Evolutionary conservation across 140 eudicot genomes (phyloP).

Genomic region (Erigeron philadelphicus): DNA sequence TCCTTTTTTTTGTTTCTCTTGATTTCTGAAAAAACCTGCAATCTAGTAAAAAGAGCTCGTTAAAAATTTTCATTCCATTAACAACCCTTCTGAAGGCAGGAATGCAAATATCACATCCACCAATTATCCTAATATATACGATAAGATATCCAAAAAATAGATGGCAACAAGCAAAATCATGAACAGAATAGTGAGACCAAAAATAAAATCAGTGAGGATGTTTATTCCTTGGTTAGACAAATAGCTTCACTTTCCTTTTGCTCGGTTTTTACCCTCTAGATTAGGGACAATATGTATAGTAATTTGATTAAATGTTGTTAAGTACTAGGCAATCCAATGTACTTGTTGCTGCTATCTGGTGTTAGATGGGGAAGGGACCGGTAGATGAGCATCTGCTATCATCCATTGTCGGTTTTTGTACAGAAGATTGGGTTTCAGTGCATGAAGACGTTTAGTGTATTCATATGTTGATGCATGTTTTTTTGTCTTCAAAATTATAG

Average conservation of each 20-base stretch:
- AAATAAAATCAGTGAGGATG: no score
- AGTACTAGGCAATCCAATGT: neutral
- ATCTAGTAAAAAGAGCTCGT: neutral
- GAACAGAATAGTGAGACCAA: no score
- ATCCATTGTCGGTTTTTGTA: neutral
- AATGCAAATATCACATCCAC: no score
- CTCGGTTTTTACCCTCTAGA: neutral
- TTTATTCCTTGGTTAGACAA: no score
- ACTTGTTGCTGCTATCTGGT: neutral
- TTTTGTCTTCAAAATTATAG: constrained; percentile 38
- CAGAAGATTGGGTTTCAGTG: neutral
- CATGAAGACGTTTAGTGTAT: neutral
- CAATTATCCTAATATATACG: no score
- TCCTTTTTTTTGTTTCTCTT: neutral
- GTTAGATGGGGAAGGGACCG: neutral
- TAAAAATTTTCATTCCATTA: no score
- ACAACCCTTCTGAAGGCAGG: no score
- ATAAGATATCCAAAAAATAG: no score
- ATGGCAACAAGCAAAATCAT: no score
- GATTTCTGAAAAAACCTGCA: constrained; percentile 1
- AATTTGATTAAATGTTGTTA: neutral
- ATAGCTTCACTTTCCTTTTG: neutral
- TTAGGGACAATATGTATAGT: neutral
- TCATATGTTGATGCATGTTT: neutral
- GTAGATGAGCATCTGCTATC: neutral